phyloP scores from a whole-genome alignment of 805 yeast genomes.

The Starmerella lactis-condensi region DNA sequence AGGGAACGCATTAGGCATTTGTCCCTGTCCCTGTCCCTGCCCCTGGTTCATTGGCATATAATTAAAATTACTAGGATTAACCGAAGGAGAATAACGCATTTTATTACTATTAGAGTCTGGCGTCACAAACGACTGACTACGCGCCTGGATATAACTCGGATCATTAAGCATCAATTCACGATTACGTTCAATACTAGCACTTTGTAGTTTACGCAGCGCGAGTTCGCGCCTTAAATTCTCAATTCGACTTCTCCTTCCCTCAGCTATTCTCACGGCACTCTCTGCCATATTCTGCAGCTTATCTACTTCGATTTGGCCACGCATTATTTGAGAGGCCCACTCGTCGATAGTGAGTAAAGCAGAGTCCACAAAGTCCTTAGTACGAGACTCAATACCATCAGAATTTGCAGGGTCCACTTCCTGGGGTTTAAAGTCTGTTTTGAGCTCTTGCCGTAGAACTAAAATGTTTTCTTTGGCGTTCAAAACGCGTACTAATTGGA shows the following conservation, averaged over 20 bases:
- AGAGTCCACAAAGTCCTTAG: not conserved
- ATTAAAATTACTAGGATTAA: too few species aligned
- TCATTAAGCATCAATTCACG: conserved; percentile 2
- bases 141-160: conserved; percentile 8
- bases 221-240: not conserved
- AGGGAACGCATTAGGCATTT: too few species aligned
- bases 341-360: conserved; percentile 2
- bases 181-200: not conserved
- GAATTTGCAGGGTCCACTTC: not conserved
- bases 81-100: conserved; percentile 4
- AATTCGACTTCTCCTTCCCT: conserved; percentile 5
- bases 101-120: conserved; percentile 4
- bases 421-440: not conserved
- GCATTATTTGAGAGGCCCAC: not conserved
- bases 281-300: not conserved
- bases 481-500: conserved; percentile 1
- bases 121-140: conserved; percentile 9
- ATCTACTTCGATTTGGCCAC: conserved; percentile 1
- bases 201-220: conserved; percentile 4
- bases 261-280: conserved; percentile 1
- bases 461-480: conserved; percentile 5
- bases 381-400: not conserved
- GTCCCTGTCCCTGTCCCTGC: too few species aligned
- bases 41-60: too few species aligned
- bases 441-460: conserved; percentile 2